phyloP scores from a whole-genome alignment of 768 basidiomycete genomes.

The Polyporus arcularius region DNA sequence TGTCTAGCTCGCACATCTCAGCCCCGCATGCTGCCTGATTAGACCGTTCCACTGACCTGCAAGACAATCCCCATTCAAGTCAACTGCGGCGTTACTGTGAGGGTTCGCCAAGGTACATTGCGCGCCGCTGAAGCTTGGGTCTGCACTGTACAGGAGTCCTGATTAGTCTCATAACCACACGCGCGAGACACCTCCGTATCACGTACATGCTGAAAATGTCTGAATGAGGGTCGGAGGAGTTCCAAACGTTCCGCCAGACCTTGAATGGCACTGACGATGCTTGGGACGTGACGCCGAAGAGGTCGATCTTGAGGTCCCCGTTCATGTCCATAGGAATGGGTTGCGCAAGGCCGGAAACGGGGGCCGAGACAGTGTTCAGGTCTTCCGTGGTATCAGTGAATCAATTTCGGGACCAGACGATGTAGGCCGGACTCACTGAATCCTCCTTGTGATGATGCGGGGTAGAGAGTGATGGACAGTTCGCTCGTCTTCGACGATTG shows the following conservation, averaged over 20 bases:
- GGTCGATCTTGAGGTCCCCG: slow-evolving; percentile 87
- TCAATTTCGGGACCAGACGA: not conserved
- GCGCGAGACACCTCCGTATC: slow-evolving; percentile 7
- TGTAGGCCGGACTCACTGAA: slow-evolving; percentile 52
- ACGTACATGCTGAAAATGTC: slow-evolving; percentile 67
- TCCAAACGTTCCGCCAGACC: slow-evolving; percentile 84
- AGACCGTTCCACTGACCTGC: slow-evolving; percentile 56
- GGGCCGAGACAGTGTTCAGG: slow-evolving; percentile 46
- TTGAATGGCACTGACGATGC: slow-evolving; percentile 42
- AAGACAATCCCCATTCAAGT: slow-evolving; percentile 93
- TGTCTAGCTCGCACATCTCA: slow-evolving; percentile 41
- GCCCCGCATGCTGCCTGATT: not conserved
- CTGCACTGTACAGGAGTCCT: slow-evolving; percentile 39
- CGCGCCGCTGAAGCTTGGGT: slow-evolving; percentile 59
- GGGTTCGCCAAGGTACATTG: slow-evolving; percentile 83
- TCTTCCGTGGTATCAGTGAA: slow-evolving; percentile 21
- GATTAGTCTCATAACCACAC: not conserved
- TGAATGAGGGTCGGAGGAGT: slow-evolving; percentile 51
- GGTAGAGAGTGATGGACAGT: slow-evolving; percentile 71
- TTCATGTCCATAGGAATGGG: slow-evolving; percentile 86
- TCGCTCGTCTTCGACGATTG: slow-evolving; percentile 48
- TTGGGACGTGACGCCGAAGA: slow-evolving; percentile 66
- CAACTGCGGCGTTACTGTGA: slow-evolving; percentile 93
- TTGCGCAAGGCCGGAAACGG: slow-evolving; percentile 70
- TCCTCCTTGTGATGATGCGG: slow-evolving; percentile 59